phyloP scores from a whole-genome alignment of 805 yeast genomes.

The Lachancea meyersii region DNA sequence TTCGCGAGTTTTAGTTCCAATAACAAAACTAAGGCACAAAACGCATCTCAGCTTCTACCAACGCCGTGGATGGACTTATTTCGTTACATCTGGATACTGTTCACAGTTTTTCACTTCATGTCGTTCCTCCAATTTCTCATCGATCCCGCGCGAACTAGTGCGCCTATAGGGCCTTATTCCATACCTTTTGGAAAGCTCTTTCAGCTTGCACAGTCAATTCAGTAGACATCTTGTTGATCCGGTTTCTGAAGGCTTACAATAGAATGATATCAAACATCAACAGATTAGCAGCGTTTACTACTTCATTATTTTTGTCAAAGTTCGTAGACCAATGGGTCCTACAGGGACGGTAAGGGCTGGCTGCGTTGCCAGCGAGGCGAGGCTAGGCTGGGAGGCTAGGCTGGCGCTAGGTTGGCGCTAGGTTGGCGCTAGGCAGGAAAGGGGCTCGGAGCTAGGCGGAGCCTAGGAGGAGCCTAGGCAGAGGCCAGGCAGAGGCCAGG shows the following conservation, averaged over 20 bases:
- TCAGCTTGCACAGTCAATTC: slow-evolving; percentile 99
- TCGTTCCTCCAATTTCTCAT: too few relatives aligned
- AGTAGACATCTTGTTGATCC: slow-evolving; percentile 76
- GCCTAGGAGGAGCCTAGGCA: too few relatives aligned
- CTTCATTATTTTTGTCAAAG: slow-evolving; percentile 3
- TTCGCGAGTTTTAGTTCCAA: too few relatives aligned
- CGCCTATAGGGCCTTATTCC: slow-evolving; percentile 29
- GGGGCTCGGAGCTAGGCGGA: too few relatives aligned
- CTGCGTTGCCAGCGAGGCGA: not conserved
- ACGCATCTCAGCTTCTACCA: too few relatives aligned
- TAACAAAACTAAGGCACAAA: too few relatives aligned
- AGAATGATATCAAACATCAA: not conserved
- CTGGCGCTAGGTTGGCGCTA: not conserved
- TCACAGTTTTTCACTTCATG: not conserved
- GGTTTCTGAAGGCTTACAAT: slow-evolving; percentile 24
- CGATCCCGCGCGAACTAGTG: not conserved
- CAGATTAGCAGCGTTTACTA: slow-evolving; percentile 5
- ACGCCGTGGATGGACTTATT: too few relatives aligned
- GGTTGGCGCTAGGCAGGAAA: too few relatives aligned
- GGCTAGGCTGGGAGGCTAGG: not conserved
- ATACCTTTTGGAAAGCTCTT: slow-evolving; percentile 99
- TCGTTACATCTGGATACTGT: too few relatives aligned
- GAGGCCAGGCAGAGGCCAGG: too few relatives aligned
- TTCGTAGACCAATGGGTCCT: not conserved
- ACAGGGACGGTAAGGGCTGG: not conserved